Evolutionary conservation across 2,329 filamentous ascomycete species (phyloP).

Genomic region (Plectosphaerella plurivora): DNA sequence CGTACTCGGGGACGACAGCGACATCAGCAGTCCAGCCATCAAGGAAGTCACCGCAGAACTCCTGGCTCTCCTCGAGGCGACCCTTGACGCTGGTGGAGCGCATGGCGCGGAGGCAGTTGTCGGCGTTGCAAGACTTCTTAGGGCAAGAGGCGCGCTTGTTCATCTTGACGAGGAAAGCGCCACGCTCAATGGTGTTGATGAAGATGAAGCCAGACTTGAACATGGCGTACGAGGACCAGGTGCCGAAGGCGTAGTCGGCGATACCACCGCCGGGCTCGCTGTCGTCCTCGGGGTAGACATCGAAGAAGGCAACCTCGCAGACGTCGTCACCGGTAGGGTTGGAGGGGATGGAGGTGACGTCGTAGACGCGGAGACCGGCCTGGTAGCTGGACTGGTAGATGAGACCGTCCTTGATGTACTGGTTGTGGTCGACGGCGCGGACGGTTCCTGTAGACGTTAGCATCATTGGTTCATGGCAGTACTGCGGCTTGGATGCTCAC

Average conservation of each 20-base stretch:
- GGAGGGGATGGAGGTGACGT: conserved; percentile 26
- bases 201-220: conserved; percentile 46
- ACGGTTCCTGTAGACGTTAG: conserved; percentile 30
- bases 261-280: conserved; percentile 26
- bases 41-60: conserved; percentile 23
- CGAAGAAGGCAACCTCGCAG: conserved; percentile 44
- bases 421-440: conserved; percentile 42
- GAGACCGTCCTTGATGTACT: conserved; percentile 38
- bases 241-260: conserved; percentile 33
- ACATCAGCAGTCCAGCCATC: conserved; percentile 12
- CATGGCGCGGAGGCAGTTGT: conserved; percentile 33
- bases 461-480: conserved; percentile 27
- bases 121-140: conserved; percentile 21
- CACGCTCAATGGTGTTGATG: conserved; percentile 48
- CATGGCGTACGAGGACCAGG: conserved; percentile 44
- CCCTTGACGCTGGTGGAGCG: conserved; percentile 25
- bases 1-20: conserved; percentile 13
- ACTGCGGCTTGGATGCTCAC: conserved; percentile 1
- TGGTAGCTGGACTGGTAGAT: conserved; percentile 47
- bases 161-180: conserved; percentile 41
- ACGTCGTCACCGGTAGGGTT: conserved; percentile 40
- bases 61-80: conserved; percentile 23
- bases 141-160: conserved; percentile 11
- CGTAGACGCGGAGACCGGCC: conserved; percentile 38
- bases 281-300: conserved; percentile 47